phyloP scores from a whole-genome alignment of 148 eudicot genomes.

The Vaccinium myrtillus region DNA sequence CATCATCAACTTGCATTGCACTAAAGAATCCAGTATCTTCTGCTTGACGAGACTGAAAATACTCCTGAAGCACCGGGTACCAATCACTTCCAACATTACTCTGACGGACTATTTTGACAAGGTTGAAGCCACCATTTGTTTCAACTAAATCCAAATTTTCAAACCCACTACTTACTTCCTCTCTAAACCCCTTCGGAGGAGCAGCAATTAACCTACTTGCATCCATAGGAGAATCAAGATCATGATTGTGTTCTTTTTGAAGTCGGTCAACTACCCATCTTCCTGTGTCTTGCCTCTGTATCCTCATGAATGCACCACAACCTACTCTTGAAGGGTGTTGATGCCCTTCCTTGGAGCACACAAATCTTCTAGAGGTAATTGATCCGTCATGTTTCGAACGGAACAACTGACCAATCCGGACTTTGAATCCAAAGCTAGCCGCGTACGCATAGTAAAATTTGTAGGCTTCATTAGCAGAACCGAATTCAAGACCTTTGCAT shows the following conservation, averaged over 20 bases:
- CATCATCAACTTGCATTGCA: constrained; percentile 46
- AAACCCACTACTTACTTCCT: constrained; percentile 36
- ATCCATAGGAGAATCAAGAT: constrained; percentile 31
- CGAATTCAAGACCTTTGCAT: constrained; percentile 50
- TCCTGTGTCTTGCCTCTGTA: constrained; percentile 50
- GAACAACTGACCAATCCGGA: constrained; percentile 57
- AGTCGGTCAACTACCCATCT: constrained; percentile 62
- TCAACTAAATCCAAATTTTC: constrained; percentile 52
- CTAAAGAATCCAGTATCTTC: constrained; percentile 54
- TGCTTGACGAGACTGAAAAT: constrained; percentile 52
- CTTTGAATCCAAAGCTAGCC: constrained; percentile 40
- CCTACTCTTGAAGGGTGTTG: constrained; percentile 69
- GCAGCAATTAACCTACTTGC: constrained; percentile 22
- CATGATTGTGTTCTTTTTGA: constrained; percentile 55
- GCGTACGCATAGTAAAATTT: constrained; percentile 45
- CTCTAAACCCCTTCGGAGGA: constrained; percentile 33
- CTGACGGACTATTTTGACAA: constrained; percentile 37
- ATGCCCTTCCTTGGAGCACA: constrained; percentile 64
- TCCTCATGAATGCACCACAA: constrained; percentile 64
- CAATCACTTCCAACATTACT: constrained; percentile 45
- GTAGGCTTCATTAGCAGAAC: constrained; percentile 53
- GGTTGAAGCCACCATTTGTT: constrained; percentile 44
- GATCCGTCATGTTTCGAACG: constrained; percentile 61
- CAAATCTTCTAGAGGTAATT: constrained; percentile 58
- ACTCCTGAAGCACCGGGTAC: constrained; percentile 43